A percentile compares a stretch with the other conserved stretches of the same genome.
Evolutionary conservation across 257 asterid species (phyloP).

Genomic region (Solanum corneliomulleri): DNA sequence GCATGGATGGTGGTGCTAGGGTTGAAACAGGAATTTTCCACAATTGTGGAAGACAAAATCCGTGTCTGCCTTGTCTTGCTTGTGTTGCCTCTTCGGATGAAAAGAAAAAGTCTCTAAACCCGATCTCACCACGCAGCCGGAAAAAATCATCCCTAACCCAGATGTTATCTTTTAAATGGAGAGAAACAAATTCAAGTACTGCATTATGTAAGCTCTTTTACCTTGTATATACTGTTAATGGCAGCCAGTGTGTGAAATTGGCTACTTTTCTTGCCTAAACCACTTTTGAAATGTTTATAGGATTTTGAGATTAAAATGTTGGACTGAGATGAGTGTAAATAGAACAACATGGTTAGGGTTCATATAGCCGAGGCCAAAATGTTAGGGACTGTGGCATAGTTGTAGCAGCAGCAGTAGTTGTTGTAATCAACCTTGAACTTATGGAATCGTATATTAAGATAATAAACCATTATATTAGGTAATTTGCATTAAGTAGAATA

Average conservation of each 20-base stretch:
- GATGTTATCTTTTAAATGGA: constrained; percentile 61
- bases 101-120: constrained; percentile 32
- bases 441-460: background rate
- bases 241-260: background rate
- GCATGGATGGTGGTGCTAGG: constrained; percentile 13
- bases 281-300: background rate
- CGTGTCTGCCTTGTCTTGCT: constrained; percentile 73
- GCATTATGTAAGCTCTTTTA: constrained; percentile 36
- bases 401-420: background rate
- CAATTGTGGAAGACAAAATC: constrained; percentile 54
- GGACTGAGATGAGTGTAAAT: background rate
- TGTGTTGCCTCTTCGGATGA: constrained; percentile 50
- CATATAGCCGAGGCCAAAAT: background rate
- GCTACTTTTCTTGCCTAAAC: background rate
- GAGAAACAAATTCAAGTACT: constrained; percentile 40
- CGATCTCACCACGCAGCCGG: constrained; percentile 36
- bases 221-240: background rate
- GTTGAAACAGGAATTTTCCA: constrained; percentile 28
- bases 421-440: background rate
- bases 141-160: constrained; percentile 34
- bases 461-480: background rate
- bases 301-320: background rate
- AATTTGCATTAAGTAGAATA: background rate
- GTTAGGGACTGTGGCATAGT: background rate
- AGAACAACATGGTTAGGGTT: background rate